Evolutionary conservation across 768 basidiomycete species (phyloP).

Genomic region (Pisolithus orientalis): DNA sequence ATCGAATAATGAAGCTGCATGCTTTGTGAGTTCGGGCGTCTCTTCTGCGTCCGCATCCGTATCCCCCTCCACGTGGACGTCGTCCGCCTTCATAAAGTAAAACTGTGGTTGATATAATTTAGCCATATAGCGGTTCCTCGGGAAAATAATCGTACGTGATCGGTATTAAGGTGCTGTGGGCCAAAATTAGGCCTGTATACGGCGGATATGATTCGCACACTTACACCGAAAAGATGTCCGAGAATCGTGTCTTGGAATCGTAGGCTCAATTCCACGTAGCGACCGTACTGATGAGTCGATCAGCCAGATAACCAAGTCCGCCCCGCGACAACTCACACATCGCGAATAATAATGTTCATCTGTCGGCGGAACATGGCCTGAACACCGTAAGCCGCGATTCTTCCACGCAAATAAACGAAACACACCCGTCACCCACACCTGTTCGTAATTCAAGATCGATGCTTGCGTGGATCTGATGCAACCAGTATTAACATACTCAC

Average conservation of each 20-base stretch:
- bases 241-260: slow-evolving; percentile 84
- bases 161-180: slow-evolving; percentile 73
- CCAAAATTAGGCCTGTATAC: slow-evolving; percentile 19
- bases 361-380: slow-evolving; percentile 85
- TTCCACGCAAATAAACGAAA: slow-evolving; percentile 1
- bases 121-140: background rate
- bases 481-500: slow-evolving; percentile 30
- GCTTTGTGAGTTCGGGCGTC: slow-evolving; percentile 1
- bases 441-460: slow-evolving; percentile 4
- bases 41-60: slow-evolving; percentile 12
- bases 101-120: slow-evolving; percentile 32
- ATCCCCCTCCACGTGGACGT: slow-evolving; percentile 34
- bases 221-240: slow-evolving; percentile 78
- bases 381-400: slow-evolving; percentile 20
- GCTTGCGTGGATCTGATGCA: background rate
- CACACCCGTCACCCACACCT: slow-evolving; percentile 45
- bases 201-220: slow-evolving; percentile 25
- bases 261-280: slow-evolving; percentile 69
- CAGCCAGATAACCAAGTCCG: background rate
- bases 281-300: slow-evolving; percentile 40
- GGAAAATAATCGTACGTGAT: slow-evolving; percentile 49
- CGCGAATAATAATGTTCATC: slow-evolving; percentile 76
- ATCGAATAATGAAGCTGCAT: slow-evolving; percentile 23
- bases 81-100: slow-evolving; percentile 47
- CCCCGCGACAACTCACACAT: slow-evolving; percentile 53